These are phyloP conservation scores for Arthroderma sp. DNA, from an alignment of 2,329 filamentous ascomycete genomes.

Conservation along the genomic window DNA sequence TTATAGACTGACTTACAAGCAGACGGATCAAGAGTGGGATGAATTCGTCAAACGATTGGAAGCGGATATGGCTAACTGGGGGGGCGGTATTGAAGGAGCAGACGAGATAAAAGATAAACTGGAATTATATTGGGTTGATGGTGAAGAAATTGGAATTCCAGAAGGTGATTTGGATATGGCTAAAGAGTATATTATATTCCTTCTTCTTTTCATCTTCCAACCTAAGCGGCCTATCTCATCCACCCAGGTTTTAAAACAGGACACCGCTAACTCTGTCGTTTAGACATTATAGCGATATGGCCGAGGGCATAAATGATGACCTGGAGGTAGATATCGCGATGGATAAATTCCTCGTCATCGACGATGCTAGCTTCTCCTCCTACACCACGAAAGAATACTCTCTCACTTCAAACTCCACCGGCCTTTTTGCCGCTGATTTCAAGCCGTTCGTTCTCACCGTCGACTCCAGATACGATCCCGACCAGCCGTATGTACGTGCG, in stretches of 20 bases:
- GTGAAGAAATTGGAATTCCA: slow-evolving; percentile 11
- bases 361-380: background rate
- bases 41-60: slow-evolving; percentile 14
- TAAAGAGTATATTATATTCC: slow-evolving; percentile 3
- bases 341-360: background rate
- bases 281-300: slow-evolving; percentile 6
- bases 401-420: slow-evolving; percentile 2
- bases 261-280: background rate
- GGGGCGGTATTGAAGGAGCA: slow-evolving; percentile 12
- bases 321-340: background rate
- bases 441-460: slow-evolving; percentile 15
- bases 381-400: slow-evolving; percentile 9
- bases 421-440: slow-evolving; percentile 11
- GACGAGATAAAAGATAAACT: slow-evolving; percentile 12
- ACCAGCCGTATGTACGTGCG: slow-evolving; percentile 4
- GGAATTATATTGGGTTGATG: slow-evolving; percentile 17
- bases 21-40: slow-evolving; percentile 14
- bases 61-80: slow-evolving; percentile 15
- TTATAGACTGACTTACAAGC: slow-evolving; percentile 15
- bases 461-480: slow-evolving; percentile 14
- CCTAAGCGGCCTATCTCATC: background rate
- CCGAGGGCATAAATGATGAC: background rate
- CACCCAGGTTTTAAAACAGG: background rate
- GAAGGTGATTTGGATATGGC: slow-evolving; percentile 10
- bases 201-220: background rate